Evolutionary conservation across 495 filamentous ascomycete genomes (phyloP), one percentile per base, ranked within the genome.

Genomic region (Penicillium fimorum): DNA sequence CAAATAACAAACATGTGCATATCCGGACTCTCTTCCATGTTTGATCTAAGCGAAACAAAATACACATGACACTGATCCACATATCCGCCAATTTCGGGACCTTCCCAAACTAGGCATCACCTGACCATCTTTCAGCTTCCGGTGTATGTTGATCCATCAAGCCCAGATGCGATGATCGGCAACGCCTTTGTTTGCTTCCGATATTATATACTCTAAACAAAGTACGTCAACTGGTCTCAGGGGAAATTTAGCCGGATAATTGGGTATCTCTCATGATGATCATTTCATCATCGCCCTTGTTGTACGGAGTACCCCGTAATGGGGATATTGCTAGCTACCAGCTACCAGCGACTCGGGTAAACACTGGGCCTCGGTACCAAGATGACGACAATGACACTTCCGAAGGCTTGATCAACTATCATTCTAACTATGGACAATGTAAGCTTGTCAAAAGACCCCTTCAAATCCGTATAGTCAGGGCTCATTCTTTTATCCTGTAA

Each of bases 81-180:
- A 38, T 17, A 9, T 11, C 41, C 15, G 12, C 35, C 24, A 25
- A 42, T 32, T 43, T 38, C 17, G 38, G 38, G 24, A 51, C 52
- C 43, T 54, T 54, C 52, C 52, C 52, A 54, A 54, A 46, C 0
- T 15, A 25, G 52, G 11, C n/a, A 54, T 53, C 41, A 44, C 32
- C 30, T 45, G 52, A 47, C 20, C 30, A 24, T 9, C 32, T 24
- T 47, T 38, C 52, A 54, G 42, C 42, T 54, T 22, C 24, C 25
- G 30, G 43, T 13, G 44, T 17, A 11, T 43, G 50, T 29, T 15
- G 52, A 54, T 54, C 52, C 9, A 33, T 44, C 18, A 9, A 53
- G 52, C 29, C 52, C 20, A 54, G 52, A 47, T 22, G 33, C 33
- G 13, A 25, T 46, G 52, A 54, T 54, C 52, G 42, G 18, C 52